Evolutionary conservation across 2,329 filamentous ascomycete species (phyloP).

Genomic region (Aspergillus texensis): DNA sequence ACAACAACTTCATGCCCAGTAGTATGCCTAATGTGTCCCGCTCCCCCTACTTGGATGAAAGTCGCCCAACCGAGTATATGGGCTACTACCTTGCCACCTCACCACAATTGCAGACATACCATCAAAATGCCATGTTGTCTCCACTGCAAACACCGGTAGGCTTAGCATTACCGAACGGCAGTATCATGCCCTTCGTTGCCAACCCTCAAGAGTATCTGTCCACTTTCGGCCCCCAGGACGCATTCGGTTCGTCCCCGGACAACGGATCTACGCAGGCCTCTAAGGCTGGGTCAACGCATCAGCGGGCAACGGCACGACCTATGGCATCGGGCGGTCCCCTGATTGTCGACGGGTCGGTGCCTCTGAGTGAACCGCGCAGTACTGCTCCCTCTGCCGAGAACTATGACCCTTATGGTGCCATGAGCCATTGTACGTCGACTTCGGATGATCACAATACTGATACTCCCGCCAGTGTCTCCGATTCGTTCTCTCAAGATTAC

Average conservation of each 20-base stretch:
- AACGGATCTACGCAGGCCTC: conserved; percentile 24
- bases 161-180: conserved; percentile 42
- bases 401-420: conserved; percentile 38
- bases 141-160: conserved; percentile 43
- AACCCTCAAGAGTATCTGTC: conserved; percentile 39
- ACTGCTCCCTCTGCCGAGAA: conserved; percentile 36
- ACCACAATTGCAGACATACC: conserved; percentile 45
- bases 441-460: conserved; percentile 43
- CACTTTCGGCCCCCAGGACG: conserved; percentile 28
- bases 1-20: conserved; percentile 32
- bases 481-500: conserved; percentile 42
- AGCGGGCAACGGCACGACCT: conserved; percentile 30
- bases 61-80: conserved; percentile 45
- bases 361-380: conserved; percentile 38
- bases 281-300: conserved; percentile 25
- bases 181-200: conserved; percentile 35
- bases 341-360: conserved; percentile 52
- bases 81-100: conserved; percentile 51
- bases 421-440: conserved; percentile 45
- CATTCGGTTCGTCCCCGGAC: conserved; percentile 26
- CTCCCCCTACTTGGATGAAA: conserved; percentile 41
- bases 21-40: conserved; percentile 38
- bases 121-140: conserved; percentile 42
- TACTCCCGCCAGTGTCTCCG: conserved; percentile 41
- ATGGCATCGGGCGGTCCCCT: conserved; percentile 42